phyloP scores from a whole-genome alignment of 2,329 filamentous ascomycete species.

The Aspergillus sclerotialis region DNA sequence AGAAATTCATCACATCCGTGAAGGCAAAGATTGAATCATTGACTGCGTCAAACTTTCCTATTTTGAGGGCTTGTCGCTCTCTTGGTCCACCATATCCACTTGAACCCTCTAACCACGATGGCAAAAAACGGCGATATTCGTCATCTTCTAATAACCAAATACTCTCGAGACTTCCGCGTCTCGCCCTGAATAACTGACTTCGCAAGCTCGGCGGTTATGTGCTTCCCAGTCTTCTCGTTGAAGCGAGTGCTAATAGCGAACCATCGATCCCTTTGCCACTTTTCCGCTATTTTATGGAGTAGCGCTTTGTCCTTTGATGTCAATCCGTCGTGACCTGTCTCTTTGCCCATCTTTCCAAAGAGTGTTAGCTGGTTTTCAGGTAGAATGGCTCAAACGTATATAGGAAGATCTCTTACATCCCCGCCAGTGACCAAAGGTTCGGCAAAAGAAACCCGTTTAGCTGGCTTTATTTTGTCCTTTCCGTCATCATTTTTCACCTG shows the following conservation, averaged over 20 bases:
- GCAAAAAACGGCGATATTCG: too few species aligned
- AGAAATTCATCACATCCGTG: too few species aligned
- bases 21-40: too few species aligned
- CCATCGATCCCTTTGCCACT: slow-evolving; percentile 41
- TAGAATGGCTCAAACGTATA: too few species aligned
- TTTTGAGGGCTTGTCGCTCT: too few species aligned
- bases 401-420: slow-evolving; percentile 8
- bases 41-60: too few species aligned
- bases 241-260: slow-evolving; percentile 41
- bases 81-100: too few species aligned
- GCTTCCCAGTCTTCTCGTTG: slow-evolving; percentile 43
- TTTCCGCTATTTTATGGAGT: slow-evolving; percentile 37
- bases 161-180: too few species aligned
- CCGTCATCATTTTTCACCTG: not conserved
- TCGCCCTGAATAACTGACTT: slow-evolving; percentile 14
- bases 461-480: not conserved
- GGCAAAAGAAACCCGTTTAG: slow-evolving; percentile 12
- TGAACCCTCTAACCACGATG: too few species aligned
- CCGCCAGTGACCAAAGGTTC: slow-evolving; percentile 7
- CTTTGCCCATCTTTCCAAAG: too few species aligned
- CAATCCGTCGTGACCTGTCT: slow-evolving; percentile 20
- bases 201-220: slow-evolving; percentile 35
- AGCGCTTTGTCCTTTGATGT: slow-evolving; percentile 21
- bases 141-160: too few species aligned
- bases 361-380: too few species aligned